A percentile compares a stretch with the other conserved stretches of the same genome.
Evolutionary conservation across 1,284 basidiomycete genomes (phyloP).

Genomic region (Naganishia sp.): DNA sequence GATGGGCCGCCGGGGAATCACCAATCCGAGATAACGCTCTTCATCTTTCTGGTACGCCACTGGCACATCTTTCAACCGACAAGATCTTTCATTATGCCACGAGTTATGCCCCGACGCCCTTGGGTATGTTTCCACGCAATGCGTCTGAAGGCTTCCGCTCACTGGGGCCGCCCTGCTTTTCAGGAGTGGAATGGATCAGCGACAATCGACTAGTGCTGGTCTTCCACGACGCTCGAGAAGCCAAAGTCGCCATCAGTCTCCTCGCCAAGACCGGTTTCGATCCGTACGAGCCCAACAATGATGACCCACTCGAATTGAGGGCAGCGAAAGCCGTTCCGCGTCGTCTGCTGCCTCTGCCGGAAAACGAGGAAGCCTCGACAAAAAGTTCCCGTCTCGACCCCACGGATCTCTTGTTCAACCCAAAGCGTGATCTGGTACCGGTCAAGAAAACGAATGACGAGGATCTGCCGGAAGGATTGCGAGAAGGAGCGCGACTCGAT

Average conservation of each 20-base stretch:
- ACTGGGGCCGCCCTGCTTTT: no score
- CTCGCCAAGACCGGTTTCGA: constrained; percentile 33
- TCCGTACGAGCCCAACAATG: constrained; percentile 26
- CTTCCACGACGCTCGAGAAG: constrained; percentile 17
- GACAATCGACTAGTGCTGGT: constrained; percentile 32
- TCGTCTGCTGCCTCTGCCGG: constrained; percentile 18
- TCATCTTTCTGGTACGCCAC: constrained; percentile 31
- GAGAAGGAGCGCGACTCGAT: constrained; percentile 30
- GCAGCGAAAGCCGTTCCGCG: constrained; percentile 30
- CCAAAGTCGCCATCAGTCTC: constrained; percentile 27
- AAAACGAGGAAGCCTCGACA: not conserved
- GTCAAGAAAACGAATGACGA: constrained; percentile 22
- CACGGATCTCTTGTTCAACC: constrained; percentile 21
- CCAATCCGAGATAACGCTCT: constrained; percentile 32
- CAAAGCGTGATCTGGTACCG: constrained; percentile 22
- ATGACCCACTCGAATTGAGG: constrained; percentile 31
- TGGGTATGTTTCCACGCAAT: constrained; percentile 11
- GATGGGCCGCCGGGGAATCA: constrained; percentile 20
- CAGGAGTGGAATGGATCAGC: constrained; percentile 35
- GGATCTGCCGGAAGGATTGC: constrained; percentile 28
- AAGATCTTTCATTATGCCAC: constrained; percentile 34
- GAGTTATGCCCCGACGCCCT: constrained; percentile 28
- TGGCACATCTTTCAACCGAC: constrained; percentile 31
- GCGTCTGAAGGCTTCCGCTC: not conserved
- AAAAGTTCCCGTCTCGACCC: constrained; percentile 5